Evolutionary conservation across 371 early-diverging fungal genomes (phyloP), one percentile per base, ranked within the genome.

Genomic region (Amoeboaphelidium occidentale): DNA sequence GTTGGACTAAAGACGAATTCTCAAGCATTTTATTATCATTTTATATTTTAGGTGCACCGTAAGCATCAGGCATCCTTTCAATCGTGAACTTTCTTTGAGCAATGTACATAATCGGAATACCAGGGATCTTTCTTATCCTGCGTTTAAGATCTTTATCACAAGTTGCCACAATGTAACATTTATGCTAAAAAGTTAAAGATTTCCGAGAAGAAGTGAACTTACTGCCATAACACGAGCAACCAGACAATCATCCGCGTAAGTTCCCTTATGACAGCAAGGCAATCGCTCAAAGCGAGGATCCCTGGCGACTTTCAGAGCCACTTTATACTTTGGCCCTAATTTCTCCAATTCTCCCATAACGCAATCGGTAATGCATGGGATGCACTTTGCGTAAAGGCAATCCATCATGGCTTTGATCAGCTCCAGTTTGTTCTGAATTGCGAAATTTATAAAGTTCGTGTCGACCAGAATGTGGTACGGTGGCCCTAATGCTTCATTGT

Each of bases 381-480:
- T 83, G 49, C 87, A 84, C 63, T 94, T 91, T 39, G 96, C 96
- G 61, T 82, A 88, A 22, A 98, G 70, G 61, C 96, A 97, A 61
- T 93, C 93, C 91, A 98, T 96, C 83, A 97, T 84, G 14, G 86
- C 79, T 56, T 87, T 81, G 41, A 93, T 76, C 42, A 96, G 70
- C 61, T 98, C 98, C 27, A 98, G 73, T 62, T 97, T 97, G 74
- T 97, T 97, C 62, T 96, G 89, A 56, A 99, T 88, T 21, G 96
- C 84, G 57, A 97, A 93, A 70, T 98, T 98, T 71, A 99, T 97
- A 60, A 99, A 99, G 66, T 99, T 99, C 57, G 99, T 98, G 69
- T 99, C 99, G 39, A 99, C 79, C 12, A 99, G 67, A 27, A 99
- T 79, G 54, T 86, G 84, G 65, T 98, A 99, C 26, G 99, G 99